Conservation (phyloP, 768 basidiomycete species). For the Phylloporus scabripes region DNA sequence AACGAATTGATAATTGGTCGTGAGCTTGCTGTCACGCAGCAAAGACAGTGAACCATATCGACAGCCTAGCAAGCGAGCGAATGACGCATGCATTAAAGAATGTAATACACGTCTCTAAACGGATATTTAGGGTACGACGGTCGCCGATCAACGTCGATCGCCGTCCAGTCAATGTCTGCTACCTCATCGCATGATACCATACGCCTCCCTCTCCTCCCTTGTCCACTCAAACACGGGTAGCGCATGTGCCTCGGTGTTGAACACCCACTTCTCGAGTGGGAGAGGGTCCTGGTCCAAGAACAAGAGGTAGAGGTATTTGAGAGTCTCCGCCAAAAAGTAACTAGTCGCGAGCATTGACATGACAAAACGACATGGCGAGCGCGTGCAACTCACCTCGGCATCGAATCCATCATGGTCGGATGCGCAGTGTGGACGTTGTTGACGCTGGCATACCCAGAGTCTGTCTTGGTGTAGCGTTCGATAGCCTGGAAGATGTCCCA, state of each 20-base stretch:
- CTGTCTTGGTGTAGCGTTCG: constrained; percentile 50
- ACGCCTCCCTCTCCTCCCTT: constrained; percentile 43
- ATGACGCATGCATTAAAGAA: neutral
- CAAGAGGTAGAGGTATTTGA: constrained; percentile 70
- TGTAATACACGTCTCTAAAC: neutral
- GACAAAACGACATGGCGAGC: neutral
- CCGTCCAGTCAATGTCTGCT: neutral
- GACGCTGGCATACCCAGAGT: constrained; percentile 57
- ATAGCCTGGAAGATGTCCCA: constrained; percentile 69
- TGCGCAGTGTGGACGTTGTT: constrained; percentile 37
- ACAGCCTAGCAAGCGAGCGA: neutral
- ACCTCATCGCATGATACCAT: constrained; percentile 20
- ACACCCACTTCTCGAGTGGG: constrained; percentile 51
- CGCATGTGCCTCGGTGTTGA: constrained; percentile 71
- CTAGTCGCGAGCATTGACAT: constrained; percentile 18
- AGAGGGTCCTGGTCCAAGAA: constrained; percentile 59
- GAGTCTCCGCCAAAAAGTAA: constrained; percentile 53
- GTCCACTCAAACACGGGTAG: constrained; percentile 71
- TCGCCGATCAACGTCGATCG: neutral
- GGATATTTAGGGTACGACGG: neutral
- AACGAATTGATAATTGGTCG: neutral
- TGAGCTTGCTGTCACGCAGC: neutral
- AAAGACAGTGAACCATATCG: neutral
- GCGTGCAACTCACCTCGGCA: constrained; percentile 59
- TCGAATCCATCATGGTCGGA: constrained; percentile 42